Evolutionary conservation across 2,329 filamentous ascomycete species (phyloP), one percentile per base, ranked within the genome.

Genomic region (Botrytis sinoallii): DNA sequence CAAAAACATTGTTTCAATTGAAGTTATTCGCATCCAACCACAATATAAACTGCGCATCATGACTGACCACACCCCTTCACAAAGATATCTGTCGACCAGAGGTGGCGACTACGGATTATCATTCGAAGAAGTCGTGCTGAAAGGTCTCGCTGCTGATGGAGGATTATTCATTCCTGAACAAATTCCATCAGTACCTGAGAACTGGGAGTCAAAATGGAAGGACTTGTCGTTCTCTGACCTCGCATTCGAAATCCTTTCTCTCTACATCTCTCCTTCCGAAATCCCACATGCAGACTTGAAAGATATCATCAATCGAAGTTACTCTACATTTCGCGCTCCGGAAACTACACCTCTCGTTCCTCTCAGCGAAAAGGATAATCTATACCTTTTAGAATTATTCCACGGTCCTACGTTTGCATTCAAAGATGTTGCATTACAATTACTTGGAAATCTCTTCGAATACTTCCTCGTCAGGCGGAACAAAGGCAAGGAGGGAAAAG

Each of bases 401-500:
- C 95, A 98, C 82, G 96, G 96, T 1, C 96, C 95, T 8, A 98
- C 92, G 0, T 98, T 94, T 82, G 92, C 95, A 3, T 98, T 98
- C 86, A 97, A 98, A 84, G 95, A 98, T 83, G 93, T 95, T 70
- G 95, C 95, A 25, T 86, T 98, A 75, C 95, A 98, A 79, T 96
- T 98, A 81, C 85, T 99, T 3, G 96, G 96, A n/a, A 98, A 99
- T 80, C 86, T 99, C 3, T 98, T 97, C 77, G 93, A 97, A 83
- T 96, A 95, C 82, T 95, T 96, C 82, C 86, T 96, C 20, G 88
- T 91, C 8, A 86, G 93, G 77, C 90, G 89, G 82, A 96, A 96
- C 78, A 80, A 88, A 81, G 89, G 88, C 77, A 93, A 92, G 85
- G 85, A 86, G 42, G 90, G 90, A 14, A 83, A 82, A 79, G 85